These are phyloP conservation scores for Auricularia heimuer DNA, from an alignment of 768 basidiomycete species.

Conservation along the genomic window DNA sequence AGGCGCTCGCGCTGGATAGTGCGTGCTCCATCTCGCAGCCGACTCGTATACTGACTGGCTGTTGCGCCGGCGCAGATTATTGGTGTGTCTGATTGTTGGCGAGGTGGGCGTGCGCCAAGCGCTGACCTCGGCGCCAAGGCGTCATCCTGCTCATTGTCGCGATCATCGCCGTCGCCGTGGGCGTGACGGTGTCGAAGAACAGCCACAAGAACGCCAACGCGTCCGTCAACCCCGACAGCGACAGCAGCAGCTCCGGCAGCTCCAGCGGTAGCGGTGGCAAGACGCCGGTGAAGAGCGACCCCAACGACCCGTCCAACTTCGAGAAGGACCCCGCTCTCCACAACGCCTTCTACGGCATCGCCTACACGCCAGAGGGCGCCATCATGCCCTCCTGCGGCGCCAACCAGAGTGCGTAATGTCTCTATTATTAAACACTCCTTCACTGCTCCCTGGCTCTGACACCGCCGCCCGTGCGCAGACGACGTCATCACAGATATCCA, in stretches of 20 bases:
- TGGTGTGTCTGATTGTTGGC: not conserved
- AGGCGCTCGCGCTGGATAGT: constrained; percentile 50
- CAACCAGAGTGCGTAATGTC: constrained; percentile 22
- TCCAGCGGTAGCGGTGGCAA: constrained; percentile 5
- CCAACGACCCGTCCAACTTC: constrained; percentile 73
- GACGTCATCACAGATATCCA: constrained; percentile 64
- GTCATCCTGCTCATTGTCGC: constrained; percentile 40
- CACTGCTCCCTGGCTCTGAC: not conserved
- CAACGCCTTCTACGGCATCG: constrained; percentile 75
- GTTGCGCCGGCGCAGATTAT: not conserved
- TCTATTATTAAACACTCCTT: not conserved
- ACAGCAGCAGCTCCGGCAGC: constrained; percentile 11
- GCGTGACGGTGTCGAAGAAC: constrained; percentile 53
- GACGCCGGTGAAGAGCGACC: constrained; percentile 23
- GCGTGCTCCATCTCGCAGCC: constrained; percentile 17
- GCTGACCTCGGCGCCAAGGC: constrained; percentile 9
- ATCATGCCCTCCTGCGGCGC: constrained; percentile 63
- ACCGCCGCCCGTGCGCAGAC: constrained; percentile 18
- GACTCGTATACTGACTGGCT: not conserved
- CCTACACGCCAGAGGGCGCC: constrained; percentile 75
- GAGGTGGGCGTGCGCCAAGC: not conserved
- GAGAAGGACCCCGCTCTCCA: constrained; percentile 55
- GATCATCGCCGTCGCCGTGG: constrained; percentile 45
- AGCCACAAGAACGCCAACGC: constrained; percentile 23
- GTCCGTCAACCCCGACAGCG: constrained; percentile 20